Conservation (phyloP, 2,329 filamentous ascomycete genomes). For the Colletotrichum sp. region DNA sequence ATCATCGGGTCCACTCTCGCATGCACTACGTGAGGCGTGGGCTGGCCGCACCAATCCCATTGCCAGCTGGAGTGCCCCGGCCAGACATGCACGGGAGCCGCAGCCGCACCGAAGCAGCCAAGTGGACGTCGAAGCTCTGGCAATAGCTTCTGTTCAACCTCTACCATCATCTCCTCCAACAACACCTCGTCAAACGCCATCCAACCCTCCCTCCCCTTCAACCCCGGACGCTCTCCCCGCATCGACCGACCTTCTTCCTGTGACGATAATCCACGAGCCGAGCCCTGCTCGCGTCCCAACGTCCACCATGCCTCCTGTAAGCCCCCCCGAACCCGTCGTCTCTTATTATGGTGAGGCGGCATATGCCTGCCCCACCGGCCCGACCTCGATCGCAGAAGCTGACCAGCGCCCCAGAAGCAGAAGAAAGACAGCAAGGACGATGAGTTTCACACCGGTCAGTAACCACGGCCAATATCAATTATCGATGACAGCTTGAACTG, state of each 20-base stretch:
- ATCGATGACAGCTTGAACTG: background rate
- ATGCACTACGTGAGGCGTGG: constrained; percentile 9
- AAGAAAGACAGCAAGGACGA: constrained; percentile 42
- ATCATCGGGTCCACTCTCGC: constrained; percentile 18
- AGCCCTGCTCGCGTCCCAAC: constrained; percentile 29
- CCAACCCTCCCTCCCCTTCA: constrained; percentile 32
- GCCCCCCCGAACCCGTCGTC: constrained; percentile 29
- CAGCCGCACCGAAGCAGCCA: constrained; percentile 20
- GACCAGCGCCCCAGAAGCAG: constrained; percentile 24
- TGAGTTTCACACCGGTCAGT: constrained; percentile 41
- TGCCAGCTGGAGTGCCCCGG: constrained; percentile 9
- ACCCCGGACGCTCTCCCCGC: constrained; percentile 32
- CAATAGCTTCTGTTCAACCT: constrained; percentile 43
- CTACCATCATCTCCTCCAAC: constrained; percentile 47
- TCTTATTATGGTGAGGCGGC: constrained; percentile 12
- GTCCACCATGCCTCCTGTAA: constrained; percentile 62
- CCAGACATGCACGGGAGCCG: constrained; percentile 13
- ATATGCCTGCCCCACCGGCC: constrained; percentile 9
- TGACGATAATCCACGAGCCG: constrained; percentile 14
- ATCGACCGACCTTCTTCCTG: constrained; percentile 26
- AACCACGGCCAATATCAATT: background rate
- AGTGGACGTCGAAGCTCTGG: constrained; percentile 30
- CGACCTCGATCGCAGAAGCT: constrained; percentile 14
- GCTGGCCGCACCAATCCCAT: constrained; percentile 1
- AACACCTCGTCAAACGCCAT: constrained; percentile 36